Base-by-base conservation (phyloP, 495 filamentous ascomycete genomes). In the Apiosordaria backusii region DNA sequence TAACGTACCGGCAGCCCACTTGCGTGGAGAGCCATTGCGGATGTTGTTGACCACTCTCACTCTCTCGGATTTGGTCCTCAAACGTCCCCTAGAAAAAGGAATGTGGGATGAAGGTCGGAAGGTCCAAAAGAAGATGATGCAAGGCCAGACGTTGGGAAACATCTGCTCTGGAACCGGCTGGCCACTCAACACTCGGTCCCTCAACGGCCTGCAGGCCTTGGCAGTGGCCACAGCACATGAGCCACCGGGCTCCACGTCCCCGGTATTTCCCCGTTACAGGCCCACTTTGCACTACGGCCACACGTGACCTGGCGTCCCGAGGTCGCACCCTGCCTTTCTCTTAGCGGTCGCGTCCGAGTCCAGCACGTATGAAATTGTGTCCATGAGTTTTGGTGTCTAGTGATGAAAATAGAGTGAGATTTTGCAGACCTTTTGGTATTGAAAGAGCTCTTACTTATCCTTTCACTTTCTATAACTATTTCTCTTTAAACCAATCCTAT, bases 1-100 rank as follows among this genome's bases (percentile, higher is more conserved):
- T 3, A 27, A 70, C 79, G 68, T 67, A 82, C 80, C 60, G 79
- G 80, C 71, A 80, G 54, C 65, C 76, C 76, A 71, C 77, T 76
- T 64, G 72, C 67, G 63, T 80, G 78, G 73, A 80, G 77, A 69
- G 78, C 76, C 80, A 82, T 82, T 19, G 13, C 5, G 9, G 23
- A 57, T 65, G 26, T 50, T 68, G 61, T 24, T 57, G 54, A n/a
- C 68, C 68, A 62, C 64, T 65, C 62, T 50, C 60, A 63, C 65
- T 50, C 26, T 58, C 55, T 50, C 29, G 62, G 10, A 19, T 15
- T 18, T 55, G 52, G 2, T 55, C 10, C n/a, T n/a, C n/a, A n/a
- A n/a, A 23, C 52, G 22, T 23, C 52, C 52, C 26, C 57, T 66
- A 24, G 22, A 50, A 25, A 60, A 50, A 55, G 22, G 57, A 50